Evolutionary conservation across 805 yeast genomes (phyloP), one percentile per base, ranked within the genome.

Genomic region (Zygosaccharomyces bailii): DNA sequence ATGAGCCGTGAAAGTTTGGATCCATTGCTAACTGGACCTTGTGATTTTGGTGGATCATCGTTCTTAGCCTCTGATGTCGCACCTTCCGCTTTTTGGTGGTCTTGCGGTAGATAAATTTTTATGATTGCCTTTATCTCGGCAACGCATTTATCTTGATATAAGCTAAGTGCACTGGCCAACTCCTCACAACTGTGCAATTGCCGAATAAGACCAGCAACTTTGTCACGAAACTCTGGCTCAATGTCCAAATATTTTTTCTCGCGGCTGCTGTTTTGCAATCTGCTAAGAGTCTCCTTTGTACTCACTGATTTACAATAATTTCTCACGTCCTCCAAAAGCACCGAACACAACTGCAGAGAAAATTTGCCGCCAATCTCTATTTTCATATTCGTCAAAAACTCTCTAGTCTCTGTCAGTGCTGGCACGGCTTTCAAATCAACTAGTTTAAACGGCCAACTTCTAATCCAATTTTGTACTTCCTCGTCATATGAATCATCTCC

Each of bases 71-170:
- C 50, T 13, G 55, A 44, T 4, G 57, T 43, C 20, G 56, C 6
- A 2, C 14, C 18, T 13, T 25, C 14, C 14, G 39, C 10, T 7
- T 33, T 19, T 8, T 38, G 33, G 45, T 27, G 46, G 49, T 66
- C 79, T 34, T 63, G 71, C 0, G 96, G 96, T 41, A 89, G 60
- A 52, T 78, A 70, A 4, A 67, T 67, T 48, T 86, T 78, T 30
- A 90, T 86, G 11, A 88, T 78, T 10, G 75, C 73, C 61, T 88
- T 88, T 43, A 87, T 72, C 53, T 89, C 96, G 1, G 73, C 68
- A 9, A 82, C 69, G n/a, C 86, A 78, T 14, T 72, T 72, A 18
- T 82, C 91, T 54, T 83, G 86, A 60, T 84, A 89, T 2, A 69
- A 58, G 31, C 72, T 70, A 51, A 83, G 80, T 0, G 95, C 86